Base-by-base conservation (phyloP, 1,284 basidiomycete genomes). In the Vanrija sp. region DNA sequence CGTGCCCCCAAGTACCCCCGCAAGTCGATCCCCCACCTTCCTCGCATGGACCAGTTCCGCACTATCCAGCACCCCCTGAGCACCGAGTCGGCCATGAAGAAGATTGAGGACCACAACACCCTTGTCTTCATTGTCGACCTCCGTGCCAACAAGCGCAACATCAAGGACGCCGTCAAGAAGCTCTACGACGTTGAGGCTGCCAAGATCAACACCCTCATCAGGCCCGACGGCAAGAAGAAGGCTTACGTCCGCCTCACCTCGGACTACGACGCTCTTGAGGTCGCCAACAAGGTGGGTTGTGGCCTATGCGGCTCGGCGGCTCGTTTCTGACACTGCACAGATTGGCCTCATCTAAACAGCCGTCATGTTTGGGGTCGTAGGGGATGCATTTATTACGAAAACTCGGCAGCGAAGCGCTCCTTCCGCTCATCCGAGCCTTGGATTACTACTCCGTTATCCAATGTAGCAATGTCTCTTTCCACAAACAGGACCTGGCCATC, bases 41-140 rank as follows among this genome's bases (percentile, higher is more conserved):
- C 93, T 41, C 82, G 95, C 67, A 93, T 98, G 89, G 96, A 98
- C 76, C 89, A 95, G 76, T 95, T 87, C 84, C 84, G 91, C 78
- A 94, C 89, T 49, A 91, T 98, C 74, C 85, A 94, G 59, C 88
- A 78, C 78, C 82, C 82, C 36, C 72, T 83, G 62, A 81, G 80
- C 77, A 82, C 81, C 58, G 81, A 81, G 76, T 75, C 72, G 37
- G 79, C 80, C 62, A 81, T 81, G 79, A 81, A 81, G 84, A 97
- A 98, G 86, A 98, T 98, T 65, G 95, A 98, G 83, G 95, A 98
- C 79, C 87, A 97, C 83, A 98, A 98, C 82, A 98, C 95, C 42
- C 85, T 98, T 57, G 94, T 98, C 60, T 98, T 98, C 82, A 88
- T 98, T 64, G 92, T 96, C 51, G 94, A 98, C 79, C 77, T 97